Base-by-base conservation (phyloP, 371 early-diverging fungal genomes). In the Mortierella polycephala region DNA sequence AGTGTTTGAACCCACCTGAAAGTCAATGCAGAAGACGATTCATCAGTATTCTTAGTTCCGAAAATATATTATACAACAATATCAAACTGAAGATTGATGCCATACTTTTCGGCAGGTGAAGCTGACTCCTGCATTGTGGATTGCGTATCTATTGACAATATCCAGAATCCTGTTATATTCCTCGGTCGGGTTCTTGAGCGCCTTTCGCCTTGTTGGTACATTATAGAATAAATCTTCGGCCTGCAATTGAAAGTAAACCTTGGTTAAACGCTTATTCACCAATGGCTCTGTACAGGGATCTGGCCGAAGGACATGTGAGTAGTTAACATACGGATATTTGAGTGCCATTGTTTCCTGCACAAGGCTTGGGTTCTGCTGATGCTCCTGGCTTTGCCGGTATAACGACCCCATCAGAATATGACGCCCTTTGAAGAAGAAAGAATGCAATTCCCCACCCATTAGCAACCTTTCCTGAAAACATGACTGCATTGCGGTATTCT, bases 221-320 rank as follows among this genome's bases (percentile, higher is more conserved):
- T 96, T 96, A 82, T 91, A 97, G 70, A 98, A 98, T 62, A 98
- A 71, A 74, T 98, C 97, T 71, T 98, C 96, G 9, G 89, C 92
- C 92, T 93, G 30, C 1, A 30, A 30, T 30, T 30, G 30, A 30
- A 30, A 30, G 30, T 30, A 4, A 4, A 30, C 30, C 30, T 4
- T 30, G 4, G 30, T 30, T 30, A 30, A 4, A 57, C 12, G 49
- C 44, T n/a, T 57, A 41, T 2, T 30, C 30, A 30, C 4, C 30
- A 30, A 30, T 30, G 30, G 30, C 4, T 30, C 30, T 30, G 30
- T 30, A 30, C 30, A 30, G 30, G 4, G 30, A 30, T 30, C 30
- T 30, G 30, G 4, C 4, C 30, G 30, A 30, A 4, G 30, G 2
- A 30, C 4, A 30, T 4, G 30, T 4, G 30, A 30, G 30, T 30